Evolutionary conservation across 106 monocot species (phyloP).

Genomic region (Dactylorhiza incarnata): DNA sequence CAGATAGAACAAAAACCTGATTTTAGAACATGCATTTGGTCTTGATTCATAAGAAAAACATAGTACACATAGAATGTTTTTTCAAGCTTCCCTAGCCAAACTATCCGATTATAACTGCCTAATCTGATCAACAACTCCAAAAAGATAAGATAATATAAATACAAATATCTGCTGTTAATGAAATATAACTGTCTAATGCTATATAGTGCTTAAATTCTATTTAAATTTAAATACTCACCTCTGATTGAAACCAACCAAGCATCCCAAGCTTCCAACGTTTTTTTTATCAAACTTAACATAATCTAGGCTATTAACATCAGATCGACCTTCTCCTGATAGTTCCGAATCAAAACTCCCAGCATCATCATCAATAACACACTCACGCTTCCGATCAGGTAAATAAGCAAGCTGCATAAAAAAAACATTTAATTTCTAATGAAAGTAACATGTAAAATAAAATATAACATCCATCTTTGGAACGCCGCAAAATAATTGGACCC

Average conservation of each 20-base stretch:
- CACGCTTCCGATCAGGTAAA: constrained; percentile 79
- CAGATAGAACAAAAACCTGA: too few relatives aligned
- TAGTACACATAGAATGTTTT: too few relatives aligned
- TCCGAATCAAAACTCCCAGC: constrained; percentile 65
- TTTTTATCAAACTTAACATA: constrained; percentile 49
- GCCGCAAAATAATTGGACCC: too few relatives aligned
- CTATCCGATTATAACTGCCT: too few relatives aligned
- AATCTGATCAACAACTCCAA: neutral
- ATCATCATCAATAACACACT: constrained; percentile 70
- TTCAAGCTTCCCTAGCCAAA: too few relatives aligned
- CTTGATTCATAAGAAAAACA: too few relatives aligned
- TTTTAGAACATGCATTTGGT: too few relatives aligned
- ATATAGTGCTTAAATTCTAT: neutral
- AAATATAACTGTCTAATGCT: neutral
- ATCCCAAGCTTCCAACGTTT: constrained; percentile 63
- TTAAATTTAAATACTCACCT: constrained; percentile 21
- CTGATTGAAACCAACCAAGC: constrained; percentile 91
- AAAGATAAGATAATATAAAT: neutral
- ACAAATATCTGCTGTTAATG: too few relatives aligned
- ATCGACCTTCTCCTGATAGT: constrained; percentile 51
- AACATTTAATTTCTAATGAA: too few relatives aligned
- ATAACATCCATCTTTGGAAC: too few relatives aligned
- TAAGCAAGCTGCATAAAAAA: constrained; percentile 67
- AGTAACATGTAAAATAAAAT: too few relatives aligned
- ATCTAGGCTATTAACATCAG: constrained; percentile 29